Conservation (phyloP, 2,329 filamentous ascomycete species). For the Dothiorella sarmentorum region DNA sequence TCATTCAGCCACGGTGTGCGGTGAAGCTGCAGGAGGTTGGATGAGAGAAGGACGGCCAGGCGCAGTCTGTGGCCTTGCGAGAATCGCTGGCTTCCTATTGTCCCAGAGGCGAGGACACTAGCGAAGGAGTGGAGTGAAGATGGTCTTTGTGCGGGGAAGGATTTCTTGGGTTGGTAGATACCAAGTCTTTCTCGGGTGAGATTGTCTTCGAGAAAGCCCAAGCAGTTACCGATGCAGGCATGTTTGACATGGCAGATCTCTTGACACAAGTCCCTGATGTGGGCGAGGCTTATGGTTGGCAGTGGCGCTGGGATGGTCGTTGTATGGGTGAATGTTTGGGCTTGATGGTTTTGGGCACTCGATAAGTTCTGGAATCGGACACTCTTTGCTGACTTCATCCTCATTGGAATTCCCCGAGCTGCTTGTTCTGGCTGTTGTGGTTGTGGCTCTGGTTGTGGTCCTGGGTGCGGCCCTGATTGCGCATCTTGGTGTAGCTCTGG, state of each 20-base stretch:
- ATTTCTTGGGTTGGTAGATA: neutral
- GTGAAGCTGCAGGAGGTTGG: conserved; percentile 26
- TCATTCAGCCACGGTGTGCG: conserved; percentile 27
- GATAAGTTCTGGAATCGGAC: neutral
- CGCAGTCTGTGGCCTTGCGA: conserved; percentile 19
- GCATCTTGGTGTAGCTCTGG: too few relatives aligned
- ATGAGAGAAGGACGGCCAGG: conserved; percentile 25
- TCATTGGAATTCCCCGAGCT: too few relatives aligned
- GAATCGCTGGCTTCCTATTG: neutral
- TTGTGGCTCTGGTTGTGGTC: too few relatives aligned
- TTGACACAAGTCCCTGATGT: neutral
- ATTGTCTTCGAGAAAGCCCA: neutral
- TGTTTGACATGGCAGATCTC: neutral
- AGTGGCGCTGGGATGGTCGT: neutral
- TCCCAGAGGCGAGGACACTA: neutral
- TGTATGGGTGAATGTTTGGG: neutral
- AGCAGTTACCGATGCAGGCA: neutral
- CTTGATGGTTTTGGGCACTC: too few relatives aligned
- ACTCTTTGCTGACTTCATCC: neutral
- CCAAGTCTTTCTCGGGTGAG: neutral
- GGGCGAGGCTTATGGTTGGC: neutral
- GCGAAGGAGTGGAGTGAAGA: neutral
- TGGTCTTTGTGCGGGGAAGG: neutral
- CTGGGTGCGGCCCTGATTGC: too few relatives aligned
- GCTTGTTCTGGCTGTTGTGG: neutral